Base-by-base conservation (phyloP, 306 rosid species). In the Ceratonia siliqua region DNA sequence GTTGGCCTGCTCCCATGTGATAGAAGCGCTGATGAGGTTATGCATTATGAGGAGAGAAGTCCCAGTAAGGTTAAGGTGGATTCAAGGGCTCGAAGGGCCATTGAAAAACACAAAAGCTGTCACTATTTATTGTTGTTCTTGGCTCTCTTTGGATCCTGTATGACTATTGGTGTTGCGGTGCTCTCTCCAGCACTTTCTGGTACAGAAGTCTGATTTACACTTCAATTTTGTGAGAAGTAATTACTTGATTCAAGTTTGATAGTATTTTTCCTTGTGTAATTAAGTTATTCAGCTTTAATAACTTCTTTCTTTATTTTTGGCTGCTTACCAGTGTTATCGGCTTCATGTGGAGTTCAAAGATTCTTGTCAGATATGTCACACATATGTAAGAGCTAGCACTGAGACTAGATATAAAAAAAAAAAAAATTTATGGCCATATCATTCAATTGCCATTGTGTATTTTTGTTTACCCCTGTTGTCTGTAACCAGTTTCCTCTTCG, bases 121-220 rank as follows among this genome's bases (percentile, higher is more conserved):
- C 97, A 89, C 73, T 87, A 89, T 72, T 39, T 89, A 22, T 64
- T 91, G 70, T 65, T 91, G 86, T 85, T 83, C 83, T 74, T 87
- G 59, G 95, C 97, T 64, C 89, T 91, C 74, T 87, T 86, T 28
- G 97, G 95, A 76, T 86, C 87, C 43, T 89, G 95, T 78, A 89
- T 91, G 90, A 82, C 92, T 27, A 89, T 86, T 30, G 88, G 97
- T 6, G 89, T 74, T 3, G 92, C 90, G 13, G 95, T 89, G 65
- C 93, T 91, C 79, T 87, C 95, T 54, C 97, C 97, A 49, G 90
- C 92, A 38, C 91, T 91, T 59, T 89, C 97, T 74, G 97, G 97
- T 91, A 63, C 18, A 55, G 18, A 11, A 27, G 27, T 63, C 48
- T 56, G 24, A 11, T 46, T 62, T 46, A 18, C 13, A 36, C 43